These are phyloP conservation scores for Cucurbita argyrosperma DNA, from an alignment of 306 rosid species.

Conservation along the genomic window DNA sequence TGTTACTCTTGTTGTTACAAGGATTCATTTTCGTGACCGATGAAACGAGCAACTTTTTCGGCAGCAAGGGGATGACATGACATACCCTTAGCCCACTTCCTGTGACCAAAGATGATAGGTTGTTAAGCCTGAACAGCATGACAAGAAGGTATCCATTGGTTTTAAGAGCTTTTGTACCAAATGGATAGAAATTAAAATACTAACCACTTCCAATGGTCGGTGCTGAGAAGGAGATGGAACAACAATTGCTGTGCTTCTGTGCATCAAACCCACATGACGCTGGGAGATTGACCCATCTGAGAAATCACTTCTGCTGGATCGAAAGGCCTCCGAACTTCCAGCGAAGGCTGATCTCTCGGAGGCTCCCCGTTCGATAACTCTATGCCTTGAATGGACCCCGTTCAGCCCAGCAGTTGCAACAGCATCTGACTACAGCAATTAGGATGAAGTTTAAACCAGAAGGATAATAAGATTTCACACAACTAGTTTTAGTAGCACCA, in stretches of 20 bases:
- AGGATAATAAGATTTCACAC: background rate
- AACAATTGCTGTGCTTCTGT: slow-evolving; percentile 49
- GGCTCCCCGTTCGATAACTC: slow-evolving; percentile 32
- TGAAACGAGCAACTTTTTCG: background rate
- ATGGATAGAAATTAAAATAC: slow-evolving; percentile 3
- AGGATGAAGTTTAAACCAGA: slow-evolving; percentile 3
- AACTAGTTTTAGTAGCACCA: background rate
- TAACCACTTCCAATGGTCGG: slow-evolving; percentile 27
- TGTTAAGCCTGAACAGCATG: background rate
- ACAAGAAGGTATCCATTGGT: background rate
- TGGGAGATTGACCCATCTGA: slow-evolving; percentile 46
- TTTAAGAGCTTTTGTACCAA: too few species aligned
- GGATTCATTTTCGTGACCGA: background rate
- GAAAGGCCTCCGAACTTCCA: slow-evolving; percentile 37
- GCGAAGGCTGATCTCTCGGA: slow-evolving; percentile 37
- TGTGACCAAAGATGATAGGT: background rate
- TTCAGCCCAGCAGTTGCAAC: slow-evolving; percentile 28
- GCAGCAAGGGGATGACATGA: background rate
- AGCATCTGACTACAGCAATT: slow-evolving; percentile 34
- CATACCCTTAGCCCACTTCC: slow-evolving; percentile 6
- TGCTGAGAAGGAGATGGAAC: slow-evolving; percentile 38
- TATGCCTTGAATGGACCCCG: slow-evolving; percentile 22
- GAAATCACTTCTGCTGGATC: slow-evolving; percentile 35
- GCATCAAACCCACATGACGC: slow-evolving; percentile 31
- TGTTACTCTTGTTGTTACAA: background rate